Base-by-base conservation (phyloP, 495 filamentous ascomycete species). In the Neurospora sp. region DNA sequence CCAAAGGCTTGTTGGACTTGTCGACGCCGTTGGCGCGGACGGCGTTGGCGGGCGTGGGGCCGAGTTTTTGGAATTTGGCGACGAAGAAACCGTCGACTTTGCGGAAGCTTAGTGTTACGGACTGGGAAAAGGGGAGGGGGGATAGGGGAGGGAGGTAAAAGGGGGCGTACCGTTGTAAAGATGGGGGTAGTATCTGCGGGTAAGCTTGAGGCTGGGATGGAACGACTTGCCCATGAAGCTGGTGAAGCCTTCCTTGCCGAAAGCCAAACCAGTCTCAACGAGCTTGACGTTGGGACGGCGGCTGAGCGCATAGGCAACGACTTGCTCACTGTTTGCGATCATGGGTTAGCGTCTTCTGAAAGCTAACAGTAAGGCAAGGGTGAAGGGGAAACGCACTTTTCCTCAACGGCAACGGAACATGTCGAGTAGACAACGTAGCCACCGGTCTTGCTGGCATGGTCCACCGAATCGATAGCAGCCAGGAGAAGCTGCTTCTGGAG, bases 351-450 rank as follows among this genome's bases (percentile, higher is more conserved):
- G 90, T 70, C 94, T 44, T 69, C 12, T 8, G 44, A 5, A 20
- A 76, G 71, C 9, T 10, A 83, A 79, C 92, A 92, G 39, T n/a
- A n/a, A 9, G 8, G 20, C 20, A 22, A 22, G 20, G 20, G 20
- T 10, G 12, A 5, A 40, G 40, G 22, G 73, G 8, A 40, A n/a
- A 75, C 77, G 74, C 45, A 81, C 79, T 80, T 81, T 70, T 80
- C 78, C 76, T 79, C 79, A 10, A 80, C 74, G 0, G 74, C 73
- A 44, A 79, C 79, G 68, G 75, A 78, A 59, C 94, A 98, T 27
- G 94, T 97, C 8, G 94, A 97, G 82, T 97, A 97, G 70, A 97
- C 94, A 61, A 99, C 84, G 81, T 97, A 97, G 37, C 96, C 96
- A 70, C 96, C 96, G 1, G 94, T 97, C 75, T 98, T 80, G 75